A percentile compares a stretch with the other conserved stretches of the same genome.
Conservation (phyloP, 2,329 filamentous ascomycete species). For the Berkeleyomyces rouxiae region DNA sequence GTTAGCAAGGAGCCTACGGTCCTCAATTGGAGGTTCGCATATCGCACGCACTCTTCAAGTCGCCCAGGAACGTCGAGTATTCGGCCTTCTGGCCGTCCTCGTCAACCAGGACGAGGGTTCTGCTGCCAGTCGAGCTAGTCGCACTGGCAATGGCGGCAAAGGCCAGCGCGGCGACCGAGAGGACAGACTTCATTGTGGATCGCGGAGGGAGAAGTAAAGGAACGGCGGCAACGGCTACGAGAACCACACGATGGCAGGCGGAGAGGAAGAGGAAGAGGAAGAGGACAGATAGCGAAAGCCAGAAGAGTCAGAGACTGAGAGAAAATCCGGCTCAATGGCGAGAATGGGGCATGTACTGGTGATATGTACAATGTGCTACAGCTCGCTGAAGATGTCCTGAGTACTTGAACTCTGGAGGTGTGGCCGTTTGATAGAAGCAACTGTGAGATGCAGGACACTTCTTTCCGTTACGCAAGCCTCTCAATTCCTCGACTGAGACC, state of each 20-base stretch:
- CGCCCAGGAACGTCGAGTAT: constrained; percentile 68
- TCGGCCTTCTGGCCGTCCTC: constrained; percentile 62
- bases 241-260: constrained; percentile 13
- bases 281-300: background rate
- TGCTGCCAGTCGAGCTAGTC: constrained; percentile 59
- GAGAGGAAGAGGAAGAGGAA: background rate
- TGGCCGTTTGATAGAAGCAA: background rate
- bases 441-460: background rate
- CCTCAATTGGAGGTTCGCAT: background rate
- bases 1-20: background rate
- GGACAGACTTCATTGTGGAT: constrained; percentile 53
- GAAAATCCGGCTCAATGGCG: too few relatives aligned
- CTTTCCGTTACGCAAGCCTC: background rate
- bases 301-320: background rate
- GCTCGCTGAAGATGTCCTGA: too few relatives aligned
- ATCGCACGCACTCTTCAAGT: constrained; percentile 44
- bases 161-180: constrained; percentile 52
- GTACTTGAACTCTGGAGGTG: background rate
- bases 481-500: background rate
- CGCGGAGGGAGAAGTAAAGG: constrained; percentile 1
- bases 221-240: constrained; percentile 13
- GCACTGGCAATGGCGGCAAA: constrained; percentile 54
- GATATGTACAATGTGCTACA: too few relatives aligned
- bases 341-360: background rate
- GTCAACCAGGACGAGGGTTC: constrained; percentile 75